A percentile compares a stretch with the other conserved stretches of the same genome.
Conservation (phyloP, 169 alveolate genomes). For the Pseudocohnilembus persalinus region DNA sequence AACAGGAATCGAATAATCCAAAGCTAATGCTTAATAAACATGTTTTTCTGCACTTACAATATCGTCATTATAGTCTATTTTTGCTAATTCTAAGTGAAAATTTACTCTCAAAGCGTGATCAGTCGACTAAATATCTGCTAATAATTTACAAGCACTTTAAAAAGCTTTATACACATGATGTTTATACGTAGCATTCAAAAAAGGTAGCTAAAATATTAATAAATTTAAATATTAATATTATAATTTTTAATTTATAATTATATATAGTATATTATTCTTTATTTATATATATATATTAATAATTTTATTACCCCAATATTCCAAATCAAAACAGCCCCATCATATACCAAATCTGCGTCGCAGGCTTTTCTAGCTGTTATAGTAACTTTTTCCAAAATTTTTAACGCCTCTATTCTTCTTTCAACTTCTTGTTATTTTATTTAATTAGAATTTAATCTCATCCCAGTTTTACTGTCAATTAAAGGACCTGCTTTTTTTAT, state of each 20-base stretch:
- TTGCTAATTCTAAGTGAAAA: constrained; percentile 84
- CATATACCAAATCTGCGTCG: constrained; percentile 83
- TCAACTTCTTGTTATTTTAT: constrained; percentile 76
- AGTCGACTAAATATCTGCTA: constrained; percentile 77
- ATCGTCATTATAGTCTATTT: constrained; percentile 78
- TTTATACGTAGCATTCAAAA: constrained; percentile 75
- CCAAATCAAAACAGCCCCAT: constrained; percentile 86
- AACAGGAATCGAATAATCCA: constrained; percentile 76
- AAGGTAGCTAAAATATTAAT: constrained; percentile 50
- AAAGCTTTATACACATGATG: constrained; percentile 78
- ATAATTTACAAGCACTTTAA: constrained; percentile 69
- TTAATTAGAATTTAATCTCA: constrained; percentile 74
- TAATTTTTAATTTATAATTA: too few relatives aligned
- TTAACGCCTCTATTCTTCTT: constrained; percentile 82
- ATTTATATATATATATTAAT: too few relatives aligned
- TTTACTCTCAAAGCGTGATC: constrained; percentile 81
- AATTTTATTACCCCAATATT: constrained; percentile 57
- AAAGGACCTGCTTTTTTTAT: constrained; percentile 63
- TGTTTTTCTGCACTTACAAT: constrained; percentile 79
- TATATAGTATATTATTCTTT: too few relatives aligned
- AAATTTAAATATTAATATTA: too few relatives aligned
- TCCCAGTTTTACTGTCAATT: constrained; percentile 79
- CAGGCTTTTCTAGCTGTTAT: constrained; percentile 77
- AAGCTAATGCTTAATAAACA: constrained; percentile 71
- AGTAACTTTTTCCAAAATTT: constrained; percentile 82